Percentiles rank a stretch among this genome's conserved stretches.
Conservation (phyloP, 75 land plant species). For the Sequoia sempervirens region DNA sequence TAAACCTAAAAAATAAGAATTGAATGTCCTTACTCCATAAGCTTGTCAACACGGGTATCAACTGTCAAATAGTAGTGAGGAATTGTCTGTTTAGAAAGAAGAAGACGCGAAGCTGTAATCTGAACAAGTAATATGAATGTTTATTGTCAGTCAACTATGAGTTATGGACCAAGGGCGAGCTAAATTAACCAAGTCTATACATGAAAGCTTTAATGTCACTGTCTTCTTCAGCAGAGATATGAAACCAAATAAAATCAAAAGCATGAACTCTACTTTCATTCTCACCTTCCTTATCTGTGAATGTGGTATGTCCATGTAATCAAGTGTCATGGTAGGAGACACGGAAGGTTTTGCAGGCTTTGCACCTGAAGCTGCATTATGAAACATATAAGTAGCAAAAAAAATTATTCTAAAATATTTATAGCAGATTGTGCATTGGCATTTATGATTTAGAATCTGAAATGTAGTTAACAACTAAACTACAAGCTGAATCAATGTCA, state of each 20-base stretch:
- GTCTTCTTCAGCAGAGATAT: neutral
- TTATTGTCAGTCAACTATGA: neutral
- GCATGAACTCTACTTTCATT: neutral
- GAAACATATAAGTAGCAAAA: neutral
- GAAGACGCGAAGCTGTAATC: slow-evolving; percentile 90
- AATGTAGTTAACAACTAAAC: neutral
- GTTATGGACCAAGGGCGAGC: neutral
- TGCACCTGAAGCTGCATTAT: slow-evolving; percentile 29
- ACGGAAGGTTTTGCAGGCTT: slow-evolving; percentile 21
- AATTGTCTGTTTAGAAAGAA: slow-evolving; percentile 93
- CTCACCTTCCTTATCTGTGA: slow-evolving; percentile 91
- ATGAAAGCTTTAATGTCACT: neutral
- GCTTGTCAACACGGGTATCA: slow-evolving; percentile 96
- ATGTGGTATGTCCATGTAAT: slow-evolving; percentile 76
- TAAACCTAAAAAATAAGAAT: neutral
- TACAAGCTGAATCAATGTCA: neutral
- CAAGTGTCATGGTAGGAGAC: slow-evolving; percentile 26
- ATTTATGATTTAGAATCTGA: neutral
- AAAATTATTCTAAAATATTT: neutral
- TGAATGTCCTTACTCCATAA: slow-evolving; percentile 57
- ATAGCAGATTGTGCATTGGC: neutral
- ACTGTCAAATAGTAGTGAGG: slow-evolving; percentile 98
- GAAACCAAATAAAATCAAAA: neutral
- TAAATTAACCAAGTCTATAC: neutral
- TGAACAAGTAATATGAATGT: slow-evolving; percentile 21